Evolutionary conservation across 805 yeast genomes (phyloP).

Genomic region (Pichia deserticola): DNA sequence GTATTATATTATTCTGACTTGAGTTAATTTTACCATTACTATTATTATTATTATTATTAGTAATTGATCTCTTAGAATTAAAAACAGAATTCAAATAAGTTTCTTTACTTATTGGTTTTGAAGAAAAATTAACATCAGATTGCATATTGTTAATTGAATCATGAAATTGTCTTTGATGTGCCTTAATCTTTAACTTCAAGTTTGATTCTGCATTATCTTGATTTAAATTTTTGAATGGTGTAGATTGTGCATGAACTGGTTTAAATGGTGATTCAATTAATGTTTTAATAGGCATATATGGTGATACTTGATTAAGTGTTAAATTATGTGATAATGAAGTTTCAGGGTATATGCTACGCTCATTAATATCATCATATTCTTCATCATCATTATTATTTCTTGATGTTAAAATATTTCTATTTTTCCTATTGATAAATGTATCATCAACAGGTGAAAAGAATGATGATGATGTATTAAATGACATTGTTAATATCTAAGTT

Average conservation of each 20-base stretch:
- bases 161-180: conserved; percentile 6
- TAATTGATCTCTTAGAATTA: neutral
- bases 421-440: too few species aligned
- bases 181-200: conserved; percentile 6
- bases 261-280: conserved; percentile 29
- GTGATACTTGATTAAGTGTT: conserved; percentile 1
- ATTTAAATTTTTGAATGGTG: neutral
- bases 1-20: too few species aligned
- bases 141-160: neutral
- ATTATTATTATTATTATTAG: neutral
- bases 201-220: neutral
- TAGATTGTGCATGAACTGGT: conserved; percentile 6
- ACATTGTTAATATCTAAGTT: neutral
- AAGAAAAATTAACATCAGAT: neutral
- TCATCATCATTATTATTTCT: neutral
- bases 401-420: neutral
- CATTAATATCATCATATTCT: neutral
- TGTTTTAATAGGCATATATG: conserved; percentile 27
- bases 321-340: conserved; percentile 3
- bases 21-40: neutral
- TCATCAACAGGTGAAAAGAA: too few species aligned
- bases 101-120: neutral
- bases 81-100: conserved; percentile 7
- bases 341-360: neutral
- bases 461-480: neutral